A percentile compares a stretch with the other conserved stretches of the same genome.
Evolutionary conservation across 495 filamentous ascomycete species (phyloP).

Genomic region (Hypoxylon fuscum): DNA sequence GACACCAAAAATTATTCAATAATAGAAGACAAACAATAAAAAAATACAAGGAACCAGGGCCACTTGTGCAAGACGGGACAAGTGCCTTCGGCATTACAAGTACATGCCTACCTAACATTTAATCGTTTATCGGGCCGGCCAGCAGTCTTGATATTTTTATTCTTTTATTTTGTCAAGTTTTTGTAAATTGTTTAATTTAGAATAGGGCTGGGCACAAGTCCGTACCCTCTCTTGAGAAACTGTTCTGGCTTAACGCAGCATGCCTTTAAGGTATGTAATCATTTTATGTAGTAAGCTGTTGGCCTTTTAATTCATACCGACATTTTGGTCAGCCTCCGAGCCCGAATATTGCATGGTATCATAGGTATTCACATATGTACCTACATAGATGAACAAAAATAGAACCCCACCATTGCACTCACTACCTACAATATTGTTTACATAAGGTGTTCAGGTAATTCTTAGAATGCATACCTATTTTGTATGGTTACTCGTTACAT

Average conservation of each 20-base stretch:
- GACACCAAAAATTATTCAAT: conserved; percentile 7
- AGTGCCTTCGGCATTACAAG: not conserved
- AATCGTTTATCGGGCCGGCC: conserved; percentile 33
- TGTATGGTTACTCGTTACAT: conserved; percentile 6
- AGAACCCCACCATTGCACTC: conserved; percentile 1
- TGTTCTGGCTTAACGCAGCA: not conserved
- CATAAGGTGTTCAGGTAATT: conserved; percentile 33
- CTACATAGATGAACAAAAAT: too few relatives aligned
- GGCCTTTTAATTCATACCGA: conserved; percentile 30
- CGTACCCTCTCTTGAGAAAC: not conserved
- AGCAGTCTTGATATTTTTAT: conserved; percentile 26
- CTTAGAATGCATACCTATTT: not conserved
- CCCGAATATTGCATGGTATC: conserved; percentile 22
- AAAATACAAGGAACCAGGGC: conserved; percentile 10
- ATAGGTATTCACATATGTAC: too few relatives aligned
- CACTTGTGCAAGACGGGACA: conserved; percentile 29
- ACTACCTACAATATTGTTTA: conserved; percentile 7
- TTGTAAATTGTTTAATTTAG: conserved; percentile 31
- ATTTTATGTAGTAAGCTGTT: conserved; percentile 30
- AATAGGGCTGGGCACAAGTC: conserved; percentile 31
- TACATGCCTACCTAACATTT: too few relatives aligned
- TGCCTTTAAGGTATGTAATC: not conserved
- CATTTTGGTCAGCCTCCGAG: conserved; percentile 33
- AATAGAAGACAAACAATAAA: not conserved
- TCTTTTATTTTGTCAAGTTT: conserved; percentile 10